Conservation (phyloP, 2,329 filamentous ascomycete species). For the Trichoderma lentiforme region DNA sequence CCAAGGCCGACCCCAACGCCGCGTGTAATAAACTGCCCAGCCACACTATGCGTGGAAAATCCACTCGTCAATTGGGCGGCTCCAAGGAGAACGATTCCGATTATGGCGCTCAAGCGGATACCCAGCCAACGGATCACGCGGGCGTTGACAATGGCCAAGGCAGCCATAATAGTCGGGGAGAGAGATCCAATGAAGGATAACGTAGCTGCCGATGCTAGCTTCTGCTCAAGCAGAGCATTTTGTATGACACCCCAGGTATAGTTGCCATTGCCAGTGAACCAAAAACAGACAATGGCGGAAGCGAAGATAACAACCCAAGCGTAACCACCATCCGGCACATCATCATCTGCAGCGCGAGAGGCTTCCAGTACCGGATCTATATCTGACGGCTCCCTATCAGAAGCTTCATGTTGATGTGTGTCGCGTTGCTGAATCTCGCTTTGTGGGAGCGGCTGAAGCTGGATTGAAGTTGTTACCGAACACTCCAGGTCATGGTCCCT, state of each 20-base stretch:
- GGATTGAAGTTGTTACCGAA: neutral
- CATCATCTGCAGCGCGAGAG: neutral
- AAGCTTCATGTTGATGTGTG: neutral
- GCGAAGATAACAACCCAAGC: neutral
- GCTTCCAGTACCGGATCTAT: neutral
- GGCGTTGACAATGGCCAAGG: neutral
- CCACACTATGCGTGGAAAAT: neutral
- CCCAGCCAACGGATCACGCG: neutral
- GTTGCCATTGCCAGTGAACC: neutral
- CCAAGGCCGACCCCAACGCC: neutral
- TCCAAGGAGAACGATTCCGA: neutral
- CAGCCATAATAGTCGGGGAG: neutral
- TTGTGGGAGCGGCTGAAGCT: neutral
- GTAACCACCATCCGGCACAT: neutral
- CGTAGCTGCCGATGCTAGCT: neutral
- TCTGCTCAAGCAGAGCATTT: neutral
- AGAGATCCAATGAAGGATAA: neutral
- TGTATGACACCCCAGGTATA: neutral
- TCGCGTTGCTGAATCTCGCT: neutral
- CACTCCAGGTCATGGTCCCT: neutral
- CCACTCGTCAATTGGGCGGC: neutral
- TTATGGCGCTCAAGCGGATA: neutral
- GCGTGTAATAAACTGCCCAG: neutral
- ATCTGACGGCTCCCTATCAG: neutral
- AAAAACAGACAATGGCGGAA: neutral